Conservation (phyloP, 1,284 basidiomycete genomes). For the Coniferiporia sulphurascens region DNA sequence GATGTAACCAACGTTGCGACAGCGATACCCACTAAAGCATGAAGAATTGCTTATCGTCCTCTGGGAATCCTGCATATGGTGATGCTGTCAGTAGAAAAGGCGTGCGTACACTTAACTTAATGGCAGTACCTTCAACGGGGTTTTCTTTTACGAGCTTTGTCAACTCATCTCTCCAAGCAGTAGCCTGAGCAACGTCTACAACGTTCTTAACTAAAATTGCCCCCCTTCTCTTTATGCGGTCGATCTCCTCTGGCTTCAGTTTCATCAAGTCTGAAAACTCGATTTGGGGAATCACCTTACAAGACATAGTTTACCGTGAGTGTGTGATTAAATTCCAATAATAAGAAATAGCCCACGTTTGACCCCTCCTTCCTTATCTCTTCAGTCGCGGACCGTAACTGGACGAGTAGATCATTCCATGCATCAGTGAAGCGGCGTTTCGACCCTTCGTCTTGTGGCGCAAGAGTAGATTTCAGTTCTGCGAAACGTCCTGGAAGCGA, state of each 20-base stretch:
- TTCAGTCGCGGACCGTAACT: constrained; percentile 41
- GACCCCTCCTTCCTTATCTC: constrained; percentile 44
- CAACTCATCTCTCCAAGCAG: constrained; percentile 51
- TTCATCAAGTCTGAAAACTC: constrained; percentile 49
- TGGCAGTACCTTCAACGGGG: constrained; percentile 43
- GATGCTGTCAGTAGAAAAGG: background rate
- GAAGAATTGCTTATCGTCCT: constrained; percentile 65
- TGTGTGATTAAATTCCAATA: background rate
- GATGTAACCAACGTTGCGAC: background rate
- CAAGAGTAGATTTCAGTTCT: constrained; percentile 54
- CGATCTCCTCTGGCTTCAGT: constrained; percentile 42
- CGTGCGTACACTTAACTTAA: constrained; percentile 1
- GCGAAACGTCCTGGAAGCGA: constrained; percentile 32
- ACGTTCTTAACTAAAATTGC: constrained; percentile 59
- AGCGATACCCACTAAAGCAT: constrained; percentile 51
- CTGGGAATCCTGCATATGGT: constrained; percentile 44
- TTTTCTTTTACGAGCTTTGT: constrained; percentile 54
- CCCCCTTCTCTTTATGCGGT: constrained; percentile 50
- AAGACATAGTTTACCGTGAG: background rate
- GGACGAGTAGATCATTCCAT: constrained; percentile 52
- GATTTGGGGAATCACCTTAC: constrained; percentile 53
- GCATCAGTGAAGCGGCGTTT: constrained; percentile 43
- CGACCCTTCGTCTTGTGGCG: constrained; percentile 46
- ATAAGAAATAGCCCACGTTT: constrained; percentile 35
- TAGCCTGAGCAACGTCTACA: constrained; percentile 50